Base-by-base conservation (phyloP, 1,284 basidiomycete genomes). In the Coniophora puteana region DNA sequence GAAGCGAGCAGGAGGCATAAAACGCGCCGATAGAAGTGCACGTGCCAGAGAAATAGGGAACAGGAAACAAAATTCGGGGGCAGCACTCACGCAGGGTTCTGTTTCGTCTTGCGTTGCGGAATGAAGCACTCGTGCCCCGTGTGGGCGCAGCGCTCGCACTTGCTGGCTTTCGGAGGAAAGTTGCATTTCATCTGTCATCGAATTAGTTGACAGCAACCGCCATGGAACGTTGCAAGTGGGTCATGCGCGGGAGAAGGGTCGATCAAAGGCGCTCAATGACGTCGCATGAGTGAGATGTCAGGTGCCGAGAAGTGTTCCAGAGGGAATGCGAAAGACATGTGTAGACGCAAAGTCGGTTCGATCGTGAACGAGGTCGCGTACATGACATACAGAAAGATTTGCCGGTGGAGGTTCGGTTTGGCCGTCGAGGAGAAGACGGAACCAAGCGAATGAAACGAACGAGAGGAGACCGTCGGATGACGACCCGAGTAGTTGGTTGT, bases 51-150 rank as follows among this genome's bases (percentile, higher is more conserved):
- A 41, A 44, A 38, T 38, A 39, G 18, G 33, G 30, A 8, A 31
- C 40, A 40, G 34, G 33, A 38, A 49, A 53, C 40, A 34, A n/a
- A n/a, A n/a, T n/a, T n/a, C n/a, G n/a, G n/a, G 40, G 45, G 44
- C 29, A 41, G 45, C 47, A 79, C 86, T 76, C 59, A 89, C 86
- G 87, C 89, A 44, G 86, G 83, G 21, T 78, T 77, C 28, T 75
- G 83, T 54, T 79, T 73, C 41, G 76, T 81, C 64, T 86, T 89
- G 46, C 87, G 73, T 31, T 84, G 84, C 61, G 88, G 85, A 32
- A 89, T 85, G 49, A 89, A 77, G 59, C 87, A 90, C 35, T 75
- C 69, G 61, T 87, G 82, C 1, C 81, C 78, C 38, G 76, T 74
- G 20, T 71, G 52, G 52, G 76, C 80, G 62, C 86, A 89, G 41